Evolutionary conservation across 306 rosid species (phyloP).

Genomic region (Medicago lupulina): DNA sequence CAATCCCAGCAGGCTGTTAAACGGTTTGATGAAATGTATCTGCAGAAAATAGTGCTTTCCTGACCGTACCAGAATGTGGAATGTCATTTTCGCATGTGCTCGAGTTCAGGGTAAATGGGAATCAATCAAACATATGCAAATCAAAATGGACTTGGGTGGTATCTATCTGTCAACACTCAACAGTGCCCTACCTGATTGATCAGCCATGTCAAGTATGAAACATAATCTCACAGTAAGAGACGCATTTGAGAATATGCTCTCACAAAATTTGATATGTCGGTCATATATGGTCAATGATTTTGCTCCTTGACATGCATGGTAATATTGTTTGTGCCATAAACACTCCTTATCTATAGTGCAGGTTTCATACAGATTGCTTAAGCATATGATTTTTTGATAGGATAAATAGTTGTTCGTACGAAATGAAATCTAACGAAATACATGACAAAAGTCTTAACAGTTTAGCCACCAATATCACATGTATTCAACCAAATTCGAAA

Average conservation of each 20-base stretch:
- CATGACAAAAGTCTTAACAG: too few species aligned
- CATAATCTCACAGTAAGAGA: neutral
- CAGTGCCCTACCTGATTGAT: neutral
- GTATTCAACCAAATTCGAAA: too few species aligned
- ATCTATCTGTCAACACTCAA: neutral
- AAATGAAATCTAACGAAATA: too few species aligned
- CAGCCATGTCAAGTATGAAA: neutral
- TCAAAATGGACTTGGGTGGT: neutral
- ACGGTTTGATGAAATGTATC: neutral
- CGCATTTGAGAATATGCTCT: too few species aligned
- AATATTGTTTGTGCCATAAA: neutral
- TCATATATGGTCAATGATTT: neutral
- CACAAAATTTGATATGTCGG: neutral
- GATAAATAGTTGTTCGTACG: too few species aligned
- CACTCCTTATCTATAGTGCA: neutral
- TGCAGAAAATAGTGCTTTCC: neutral
- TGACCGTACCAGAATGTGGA: neutral
- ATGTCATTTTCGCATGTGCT: neutral
- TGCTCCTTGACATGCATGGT: neutral
- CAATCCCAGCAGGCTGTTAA: neutral
- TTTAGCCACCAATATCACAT: too few species aligned
- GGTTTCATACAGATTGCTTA: neutral
- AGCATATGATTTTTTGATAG: neutral
- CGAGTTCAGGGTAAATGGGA: neutral
- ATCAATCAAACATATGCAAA: neutral